phyloP scores from a whole-genome alignment of 768 basidiomycete genomes.

The Suillus variegatus region DNA sequence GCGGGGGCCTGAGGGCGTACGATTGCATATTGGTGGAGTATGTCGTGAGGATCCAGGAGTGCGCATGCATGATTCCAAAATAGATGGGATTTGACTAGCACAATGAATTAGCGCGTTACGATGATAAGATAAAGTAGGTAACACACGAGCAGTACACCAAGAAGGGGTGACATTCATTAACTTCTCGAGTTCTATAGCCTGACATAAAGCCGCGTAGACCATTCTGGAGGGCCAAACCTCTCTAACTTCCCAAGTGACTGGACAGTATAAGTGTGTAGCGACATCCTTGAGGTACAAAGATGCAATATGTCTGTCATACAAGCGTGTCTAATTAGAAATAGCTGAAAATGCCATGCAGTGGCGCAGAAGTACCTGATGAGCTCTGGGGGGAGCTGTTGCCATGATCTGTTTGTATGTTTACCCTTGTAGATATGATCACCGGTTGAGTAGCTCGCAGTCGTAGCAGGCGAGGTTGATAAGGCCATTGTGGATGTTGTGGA shows the following conservation, averaged over 20 bases:
- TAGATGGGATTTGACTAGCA: slow-evolving; percentile 65
- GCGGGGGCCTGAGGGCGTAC: slow-evolving; percentile 39
- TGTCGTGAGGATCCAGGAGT: slow-evolving; percentile 63
- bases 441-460: slow-evolving; percentile 20
- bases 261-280: slow-evolving; percentile 45
- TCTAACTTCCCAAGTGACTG: slow-evolving; percentile 47
- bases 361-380: slow-evolving; percentile 53
- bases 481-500: slow-evolving; percentile 4
- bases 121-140: background rate
- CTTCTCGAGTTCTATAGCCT: slow-evolving; percentile 59
- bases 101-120: slow-evolving; percentile 14
- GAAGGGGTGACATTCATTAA: slow-evolving; percentile 63
- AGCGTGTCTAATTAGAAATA: slow-evolving; percentile 7
- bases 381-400: slow-evolving; percentile 63
- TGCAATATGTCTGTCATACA: slow-evolving; percentile 26
- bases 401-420: slow-evolving; percentile 56
- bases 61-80: slow-evolving; percentile 71
- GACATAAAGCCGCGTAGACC: slow-evolving; percentile 62
- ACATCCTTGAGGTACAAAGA: slow-evolving; percentile 59
- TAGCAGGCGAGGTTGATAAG: slow-evolving; percentile 24
- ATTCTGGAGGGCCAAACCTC: slow-evolving; percentile 63
- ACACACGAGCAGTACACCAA: slow-evolving; percentile 64
- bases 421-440: slow-evolving; percentile 51
- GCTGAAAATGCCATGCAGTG: slow-evolving; percentile 24
- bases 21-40: slow-evolving; percentile 49